Base-by-base conservation (phyloP, 108 stramenopile genomes). In the Craspedostauros australis region DNA sequence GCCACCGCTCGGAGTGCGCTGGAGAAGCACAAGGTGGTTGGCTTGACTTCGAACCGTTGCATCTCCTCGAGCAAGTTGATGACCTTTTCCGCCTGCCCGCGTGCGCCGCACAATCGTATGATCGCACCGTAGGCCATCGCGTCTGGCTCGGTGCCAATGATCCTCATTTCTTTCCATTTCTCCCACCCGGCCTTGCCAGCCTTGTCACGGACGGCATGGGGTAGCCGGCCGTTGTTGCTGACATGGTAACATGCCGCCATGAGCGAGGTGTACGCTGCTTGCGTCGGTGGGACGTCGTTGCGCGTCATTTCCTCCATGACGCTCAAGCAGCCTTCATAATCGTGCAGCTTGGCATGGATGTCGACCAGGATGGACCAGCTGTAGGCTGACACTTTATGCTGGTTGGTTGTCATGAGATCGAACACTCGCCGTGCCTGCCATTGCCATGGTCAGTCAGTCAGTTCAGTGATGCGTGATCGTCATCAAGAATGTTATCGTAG, bases 111-210 rank as follows among this genome's bases (percentile, higher is more conserved):
- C 21, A 91, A 46, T 8, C 86, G 65, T 59, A 91, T 62, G 12
- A 88, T 67, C 23, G 86, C 81, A 49, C 90, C 90, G 40, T 83
- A 91, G 6, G 82, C 84, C 86, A 91, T 87, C 16, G 70, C 75
- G 68, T 91, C 90, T 20, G 90, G 86, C 26, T 84, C 70, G 11
- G 82, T 46, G 12, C 79, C 75, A 34, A 80, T 76, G 48, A 91
- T 77, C 20, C 79, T 60, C 83, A 91, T 77, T 67, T 91, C 83
- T 60, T 84, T 80, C 86, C 86, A 91, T 25, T 78, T 56, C 18
- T 71, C 51, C 90, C 90, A 91, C 3, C 76, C 83, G 11, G 80
- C 42, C 24, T 81, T 68, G 12, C 75, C 74, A 14, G 90, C 90
- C 46, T 81, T 70, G 16, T 81, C 73, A 51, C 86, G 74, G 44